phyloP scores from a whole-genome alignment of 805 yeast genomes.

The Soucietia sequanensis region DNA sequence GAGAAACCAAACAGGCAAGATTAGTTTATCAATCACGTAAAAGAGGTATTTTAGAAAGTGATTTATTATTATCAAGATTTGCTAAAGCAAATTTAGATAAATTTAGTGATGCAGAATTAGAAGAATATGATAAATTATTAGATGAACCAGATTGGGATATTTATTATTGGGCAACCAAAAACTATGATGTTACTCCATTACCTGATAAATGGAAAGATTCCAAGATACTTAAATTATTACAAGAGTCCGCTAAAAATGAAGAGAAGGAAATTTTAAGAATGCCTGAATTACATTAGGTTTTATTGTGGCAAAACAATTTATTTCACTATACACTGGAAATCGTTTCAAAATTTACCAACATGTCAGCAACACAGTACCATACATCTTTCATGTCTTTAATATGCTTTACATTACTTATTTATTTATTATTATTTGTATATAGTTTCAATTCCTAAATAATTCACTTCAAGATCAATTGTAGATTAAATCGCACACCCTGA shows the following conservation, averaged over 20 bases:
- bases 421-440: too few species aligned
- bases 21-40: conserved; percentile 88
- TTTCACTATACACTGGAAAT: too few species aligned
- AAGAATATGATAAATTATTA: conserved; percentile 80
- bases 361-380: too few species aligned
- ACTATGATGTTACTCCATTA: conserved; percentile 76
- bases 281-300: conserved; percentile 54
- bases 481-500: too few species aligned
- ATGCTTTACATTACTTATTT: too few species aligned
- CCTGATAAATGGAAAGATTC: conserved; percentile 84
- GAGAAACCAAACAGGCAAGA: conserved; percentile 80
- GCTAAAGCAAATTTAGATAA: conserved; percentile 68
- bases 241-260: conserved; percentile 70
- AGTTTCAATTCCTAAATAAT: too few species aligned
- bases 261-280: conserved; percentile 75
- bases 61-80: conserved; percentile 77
- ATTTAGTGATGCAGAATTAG: conserved; percentile 64
- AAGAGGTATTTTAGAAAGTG: conserved; percentile 94
- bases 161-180: conserved; percentile 94
- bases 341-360: too few species aligned
- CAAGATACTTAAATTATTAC: conserved; percentile 60
- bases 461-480: too few species aligned
- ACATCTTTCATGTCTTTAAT: too few species aligned
- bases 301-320: too few species aligned
- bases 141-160: conserved; percentile 99